phyloP scores from a whole-genome alignment of 257 asterid genomes.

The Scutellaria galericulata region DNA sequence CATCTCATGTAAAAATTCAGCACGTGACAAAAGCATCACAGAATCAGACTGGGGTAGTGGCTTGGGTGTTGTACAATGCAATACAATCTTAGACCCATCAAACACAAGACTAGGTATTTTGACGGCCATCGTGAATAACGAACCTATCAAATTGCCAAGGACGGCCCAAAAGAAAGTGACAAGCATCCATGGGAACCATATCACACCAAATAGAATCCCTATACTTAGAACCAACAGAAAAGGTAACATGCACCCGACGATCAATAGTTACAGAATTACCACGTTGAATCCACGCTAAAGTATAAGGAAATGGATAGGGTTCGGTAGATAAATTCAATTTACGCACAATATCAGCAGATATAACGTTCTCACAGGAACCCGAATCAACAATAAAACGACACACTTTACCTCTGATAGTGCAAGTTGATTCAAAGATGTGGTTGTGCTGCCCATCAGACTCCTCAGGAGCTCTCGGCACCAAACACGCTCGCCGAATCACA shows the following conservation, averaged over 20 bases:
- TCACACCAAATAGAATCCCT: not conserved
- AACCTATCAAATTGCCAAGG: not conserved
- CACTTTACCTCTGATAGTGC: not conserved
- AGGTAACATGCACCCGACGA: not conserved
- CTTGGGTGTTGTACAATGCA: not conserved
- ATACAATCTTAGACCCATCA: not conserved
- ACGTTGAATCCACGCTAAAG: not conserved
- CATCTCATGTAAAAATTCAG: not conserved
- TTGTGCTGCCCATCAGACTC: not conserved
- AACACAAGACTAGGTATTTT: not conserved
- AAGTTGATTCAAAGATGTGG: not conserved
- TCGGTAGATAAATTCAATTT: not conserved
- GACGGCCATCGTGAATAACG: not conserved
- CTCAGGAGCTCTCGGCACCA: rapidly evolving
- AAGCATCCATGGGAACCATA: not conserved
- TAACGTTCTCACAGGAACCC: not conserved
- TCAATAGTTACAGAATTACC: not conserved
- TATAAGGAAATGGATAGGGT: not conserved
- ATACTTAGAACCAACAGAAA: not conserved
- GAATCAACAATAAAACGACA: not conserved
- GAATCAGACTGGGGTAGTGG: not conserved
- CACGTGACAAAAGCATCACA: not conserved
- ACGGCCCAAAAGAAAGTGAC: not conserved
- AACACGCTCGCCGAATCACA: not conserved
- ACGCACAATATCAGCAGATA: not conserved